phyloP scores from a whole-genome alignment of 345 rosid species.

The Orychophragmus violaceus region DNA sequence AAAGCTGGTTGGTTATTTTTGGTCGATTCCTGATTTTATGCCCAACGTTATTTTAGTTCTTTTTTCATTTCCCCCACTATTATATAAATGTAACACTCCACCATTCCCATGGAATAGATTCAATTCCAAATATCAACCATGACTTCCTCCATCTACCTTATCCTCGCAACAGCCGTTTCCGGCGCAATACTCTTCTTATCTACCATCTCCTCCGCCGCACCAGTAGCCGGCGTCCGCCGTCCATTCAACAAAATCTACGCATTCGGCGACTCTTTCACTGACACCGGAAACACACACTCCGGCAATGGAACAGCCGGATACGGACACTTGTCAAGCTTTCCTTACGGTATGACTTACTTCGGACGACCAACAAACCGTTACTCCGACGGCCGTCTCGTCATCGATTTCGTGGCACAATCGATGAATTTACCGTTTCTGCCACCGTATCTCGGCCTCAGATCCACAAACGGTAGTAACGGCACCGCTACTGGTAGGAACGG shows the following conservation, averaged over 20 bases:
- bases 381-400: conserved; percentile 81
- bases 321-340: conserved; percentile 68
- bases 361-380: conserved; percentile 74
- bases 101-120: not conserved
- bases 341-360: conserved; percentile 79
- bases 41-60: too few relatives aligned
- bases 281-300: conserved; percentile 83
- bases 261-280: conserved; percentile 91
- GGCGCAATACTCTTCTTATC: conserved; percentile 18
- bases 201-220: conserved; percentile 1
- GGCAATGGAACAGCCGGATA: conserved; percentile 63
- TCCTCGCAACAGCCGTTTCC: conserved; percentile 16
- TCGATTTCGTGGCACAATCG: conserved; percentile 70
- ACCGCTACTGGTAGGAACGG: conserved; percentile 34
- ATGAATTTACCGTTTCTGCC: conserved; percentile 65
- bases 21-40: too few relatives aligned
- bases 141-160: conserved; percentile 16
- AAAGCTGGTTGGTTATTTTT: too few relatives aligned
- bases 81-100: not conserved
- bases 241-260: conserved; percentile 76
- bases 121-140: conserved; percentile 13
- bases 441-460: conserved; percentile 43
- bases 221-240: conserved; percentile 6
- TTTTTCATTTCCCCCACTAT: not conserved
- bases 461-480: conserved; percentile 24